These are phyloP conservation scores for Daldinia vernicosa DNA, from an alignment of 495 filamentous ascomycete genomes.

Conservation along the genomic window DNA sequence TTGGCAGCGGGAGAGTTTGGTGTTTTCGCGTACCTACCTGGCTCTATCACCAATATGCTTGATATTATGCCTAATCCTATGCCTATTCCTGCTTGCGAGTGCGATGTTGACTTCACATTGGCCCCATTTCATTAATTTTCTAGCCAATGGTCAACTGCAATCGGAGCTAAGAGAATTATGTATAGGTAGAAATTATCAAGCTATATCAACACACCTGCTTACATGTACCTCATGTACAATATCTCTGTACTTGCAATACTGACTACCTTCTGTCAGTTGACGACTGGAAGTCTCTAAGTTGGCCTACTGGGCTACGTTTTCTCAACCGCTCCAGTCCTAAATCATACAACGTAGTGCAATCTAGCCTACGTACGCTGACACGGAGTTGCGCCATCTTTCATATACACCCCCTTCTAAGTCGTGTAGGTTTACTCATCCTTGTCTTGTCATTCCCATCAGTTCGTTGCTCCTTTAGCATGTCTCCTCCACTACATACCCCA, in stretches of 20 bases:
- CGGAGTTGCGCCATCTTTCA: slow-evolving; percentile 33
- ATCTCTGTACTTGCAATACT: slow-evolving; percentile 11
- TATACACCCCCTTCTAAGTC: slow-evolving; percentile 15
- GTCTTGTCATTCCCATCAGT: slow-evolving; percentile 39
- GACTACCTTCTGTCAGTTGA: slow-evolving; percentile 16
- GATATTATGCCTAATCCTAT: slow-evolving; percentile 1
- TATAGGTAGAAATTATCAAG: slow-evolving; percentile 18
- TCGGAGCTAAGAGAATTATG: slow-evolving; percentile 8
- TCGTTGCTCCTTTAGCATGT: slow-evolving; percentile 35
- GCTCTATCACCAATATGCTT: slow-evolving; percentile 11
- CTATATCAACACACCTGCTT: slow-evolving; percentile 28
- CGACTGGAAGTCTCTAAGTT: slow-evolving; percentile 8
- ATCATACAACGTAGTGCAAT: slow-evolving; percentile 33
- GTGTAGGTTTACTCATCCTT: slow-evolving; percentile 40
- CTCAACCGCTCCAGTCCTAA: slow-evolving; percentile 10
- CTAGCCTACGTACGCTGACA: slow-evolving; percentile 21
- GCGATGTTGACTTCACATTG: slow-evolving; percentile 13
- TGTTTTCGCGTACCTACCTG: slow-evolving; percentile 16
- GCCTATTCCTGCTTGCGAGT: slow-evolving; percentile 9
- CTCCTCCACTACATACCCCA: slow-evolving; percentile 12
- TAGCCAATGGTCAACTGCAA: slow-evolving; percentile 17
- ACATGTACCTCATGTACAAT: slow-evolving; percentile 27
- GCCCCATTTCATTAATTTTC: slow-evolving; percentile 15
- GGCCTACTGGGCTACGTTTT: slow-evolving; percentile 11
- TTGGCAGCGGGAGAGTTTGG: background rate